These are phyloP conservation scores for Hortaea sp. DNA, from an alignment of 2,329 filamentous ascomycete genomes.

Conservation along the genomic window DNA sequence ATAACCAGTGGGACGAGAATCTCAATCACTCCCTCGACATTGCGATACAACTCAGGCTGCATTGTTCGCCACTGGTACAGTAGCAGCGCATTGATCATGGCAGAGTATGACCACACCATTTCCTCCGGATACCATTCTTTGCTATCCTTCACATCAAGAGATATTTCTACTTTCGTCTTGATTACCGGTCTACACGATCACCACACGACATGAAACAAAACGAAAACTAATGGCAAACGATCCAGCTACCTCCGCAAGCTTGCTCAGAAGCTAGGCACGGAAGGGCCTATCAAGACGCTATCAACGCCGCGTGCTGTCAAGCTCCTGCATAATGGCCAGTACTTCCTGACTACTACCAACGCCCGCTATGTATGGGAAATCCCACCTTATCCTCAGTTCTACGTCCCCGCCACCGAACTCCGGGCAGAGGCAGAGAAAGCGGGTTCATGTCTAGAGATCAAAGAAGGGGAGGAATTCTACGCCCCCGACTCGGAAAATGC, in stretches of 20 bases:
- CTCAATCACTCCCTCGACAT: too few species aligned
- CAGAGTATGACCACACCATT: too few species aligned
- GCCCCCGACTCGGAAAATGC: neutral
- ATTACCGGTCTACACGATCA: too few species aligned
- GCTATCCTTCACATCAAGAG: too few species aligned
- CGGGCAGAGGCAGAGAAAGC: constrained; percentile 1
- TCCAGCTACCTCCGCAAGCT: constrained; percentile 26
- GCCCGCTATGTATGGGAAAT: constrained; percentile 33
- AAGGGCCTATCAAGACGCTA: constrained; percentile 28
- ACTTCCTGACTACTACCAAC: constrained; percentile 25
- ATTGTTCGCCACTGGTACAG: too few species aligned
- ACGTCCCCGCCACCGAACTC: constrained; percentile 17
- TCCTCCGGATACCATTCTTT: too few species aligned
- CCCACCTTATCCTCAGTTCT: constrained; percentile 32
- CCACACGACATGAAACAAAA: too few species aligned
- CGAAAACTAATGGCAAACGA: constrained; percentile 6
- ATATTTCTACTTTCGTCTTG: too few species aligned
- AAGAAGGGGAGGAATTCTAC: constrained; percentile 12
- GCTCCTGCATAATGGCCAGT: constrained; percentile 22
- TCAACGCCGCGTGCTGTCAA: constrained; percentile 23
- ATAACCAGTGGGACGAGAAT: too few species aligned
- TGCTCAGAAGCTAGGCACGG: constrained; percentile 30
- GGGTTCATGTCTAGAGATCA: constrained; percentile 8
- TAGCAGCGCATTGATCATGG: too few species aligned
- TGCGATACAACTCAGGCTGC: too few species aligned